These are phyloP conservation scores for Tolypocladium ophioglossoides DNA, from an alignment of 2,329 filamentous ascomycete genomes.

Conservation along the genomic window DNA sequence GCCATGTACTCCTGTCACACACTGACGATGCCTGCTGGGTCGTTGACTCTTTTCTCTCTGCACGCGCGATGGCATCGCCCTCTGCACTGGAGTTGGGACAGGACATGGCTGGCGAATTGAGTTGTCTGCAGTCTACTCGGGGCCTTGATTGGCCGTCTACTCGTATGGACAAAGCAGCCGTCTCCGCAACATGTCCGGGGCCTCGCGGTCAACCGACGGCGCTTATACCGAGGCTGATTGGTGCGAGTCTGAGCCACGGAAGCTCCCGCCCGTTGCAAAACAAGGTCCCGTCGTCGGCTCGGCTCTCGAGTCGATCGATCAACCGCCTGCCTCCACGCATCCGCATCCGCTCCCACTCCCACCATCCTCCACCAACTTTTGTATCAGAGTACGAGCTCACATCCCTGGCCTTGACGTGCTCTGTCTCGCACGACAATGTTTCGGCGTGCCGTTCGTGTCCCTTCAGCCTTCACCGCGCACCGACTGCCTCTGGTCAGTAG, in stretches of 20 bases:
- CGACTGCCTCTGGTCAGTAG: background rate
- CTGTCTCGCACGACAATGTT: background rate
- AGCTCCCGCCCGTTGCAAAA: background rate
- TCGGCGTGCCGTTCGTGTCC: background rate
- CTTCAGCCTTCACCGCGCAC: background rate
- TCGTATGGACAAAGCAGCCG: background rate
- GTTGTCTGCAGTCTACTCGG: background rate
- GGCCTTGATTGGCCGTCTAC: background rate
- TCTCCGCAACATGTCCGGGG: background rate
- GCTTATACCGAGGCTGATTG: background rate
- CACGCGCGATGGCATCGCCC: background rate
- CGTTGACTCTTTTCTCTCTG: background rate
- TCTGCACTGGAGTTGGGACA: background rate
- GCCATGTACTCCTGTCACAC: too few species aligned
- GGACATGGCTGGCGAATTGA: background rate
- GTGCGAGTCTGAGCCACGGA: background rate
- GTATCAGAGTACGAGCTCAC: background rate
- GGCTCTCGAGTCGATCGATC: background rate
- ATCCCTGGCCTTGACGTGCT: background rate
- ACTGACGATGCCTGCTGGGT: background rate
- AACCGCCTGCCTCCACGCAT: background rate
- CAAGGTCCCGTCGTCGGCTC: background rate
- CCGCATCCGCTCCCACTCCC: background rate
- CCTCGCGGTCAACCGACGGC: background rate
- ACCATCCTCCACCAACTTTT: background rate